These are phyloP conservation scores for Polyplosphaeria fusca DNA, from an alignment of 495 filamentous ascomycete genomes.

Conservation along the genomic window DNA sequence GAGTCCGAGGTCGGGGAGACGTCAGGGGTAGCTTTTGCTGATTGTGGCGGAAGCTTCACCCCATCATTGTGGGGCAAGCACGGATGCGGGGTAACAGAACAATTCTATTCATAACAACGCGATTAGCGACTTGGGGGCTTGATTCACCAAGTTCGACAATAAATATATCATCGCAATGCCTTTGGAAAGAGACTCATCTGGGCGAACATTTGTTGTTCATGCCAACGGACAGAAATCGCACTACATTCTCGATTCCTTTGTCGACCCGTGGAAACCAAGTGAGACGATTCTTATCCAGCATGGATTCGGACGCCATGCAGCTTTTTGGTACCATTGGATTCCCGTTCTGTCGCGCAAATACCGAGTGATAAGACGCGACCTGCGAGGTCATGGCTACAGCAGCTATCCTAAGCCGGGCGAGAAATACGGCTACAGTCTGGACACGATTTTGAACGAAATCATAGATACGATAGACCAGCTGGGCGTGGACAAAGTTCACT, in stretches of 20 bases:
- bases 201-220: conserved; percentile 20
- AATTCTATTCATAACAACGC: too few species aligned
- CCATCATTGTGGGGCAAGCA: background rate
- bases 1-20: too few species aligned
- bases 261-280: conserved; percentile 31
- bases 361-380: conserved; percentile 29
- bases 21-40: background rate
- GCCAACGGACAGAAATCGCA: conserved; percentile 25
- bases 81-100: background rate
- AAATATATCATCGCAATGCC: too few species aligned
- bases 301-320: conserved; percentile 32
- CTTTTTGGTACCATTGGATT: conserved; percentile 34
- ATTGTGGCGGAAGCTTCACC: background rate
- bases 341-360: conserved; percentile 28
- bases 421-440: conserved; percentile 21
- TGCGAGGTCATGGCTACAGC: conserved; percentile 30
- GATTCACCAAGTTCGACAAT: too few species aligned
- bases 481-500: conserved; percentile 28
- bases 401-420: conserved; percentile 7
- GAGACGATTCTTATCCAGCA: conserved; percentile 35
- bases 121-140: too few species aligned
- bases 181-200: conserved; percentile 6
- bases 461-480: conserved; percentile 34
- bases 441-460: conserved; percentile 32
- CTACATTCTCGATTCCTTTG: conserved; percentile 22